phyloP scores from a whole-genome alignment of 352 stramenopile species.

The Lagenidium sp. region DNA sequence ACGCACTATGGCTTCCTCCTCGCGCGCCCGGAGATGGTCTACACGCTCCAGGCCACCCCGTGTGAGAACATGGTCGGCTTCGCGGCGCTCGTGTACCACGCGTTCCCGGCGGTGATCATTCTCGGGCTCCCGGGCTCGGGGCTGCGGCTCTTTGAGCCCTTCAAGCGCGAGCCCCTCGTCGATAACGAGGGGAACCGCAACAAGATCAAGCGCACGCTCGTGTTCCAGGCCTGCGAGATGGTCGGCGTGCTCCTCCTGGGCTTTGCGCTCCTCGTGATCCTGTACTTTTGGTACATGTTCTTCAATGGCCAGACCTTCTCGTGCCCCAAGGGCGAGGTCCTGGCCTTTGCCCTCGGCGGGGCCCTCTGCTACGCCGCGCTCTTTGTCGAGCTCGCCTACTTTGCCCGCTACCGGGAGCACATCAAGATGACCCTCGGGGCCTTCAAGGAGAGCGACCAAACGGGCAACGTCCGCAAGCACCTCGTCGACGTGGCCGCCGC shows the following conservation, averaged over 20 bases:
- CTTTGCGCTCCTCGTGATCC: constrained; percentile 39
- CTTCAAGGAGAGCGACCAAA: constrained; percentile 77
- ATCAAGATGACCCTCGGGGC: constrained; percentile 79
- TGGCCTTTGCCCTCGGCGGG: constrained; percentile 41
- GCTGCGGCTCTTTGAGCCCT: constrained; percentile 58
- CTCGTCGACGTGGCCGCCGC: constrained; percentile 41
- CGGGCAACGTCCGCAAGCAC: constrained; percentile 56
- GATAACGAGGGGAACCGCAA: constrained; percentile 34
- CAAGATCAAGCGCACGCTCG: constrained; percentile 65
- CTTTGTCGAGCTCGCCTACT: constrained; percentile 56
- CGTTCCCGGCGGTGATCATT: constrained; percentile 43
- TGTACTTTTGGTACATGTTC: constrained; percentile 80
- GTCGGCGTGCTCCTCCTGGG: constrained; percentile 42
- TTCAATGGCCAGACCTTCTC: constrained; percentile 65
- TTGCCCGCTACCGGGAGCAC: constrained; percentile 72
- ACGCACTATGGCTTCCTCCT: constrained; percentile 41
- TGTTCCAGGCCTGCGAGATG: constrained; percentile 67
- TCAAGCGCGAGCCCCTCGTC: constrained; percentile 37
- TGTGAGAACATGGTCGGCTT: constrained; percentile 81
- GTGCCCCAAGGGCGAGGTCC: constrained; percentile 34
- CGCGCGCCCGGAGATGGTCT: constrained; percentile 30
- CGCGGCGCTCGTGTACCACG: constrained; percentile 61
- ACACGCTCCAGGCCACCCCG: constrained; percentile 52
- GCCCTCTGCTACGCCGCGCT: constrained; percentile 51
- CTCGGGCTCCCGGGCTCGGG: constrained; percentile 47